A percentile compares a stretch with the other conserved stretches of the same genome.
Conservation (phyloP, 495 filamentous ascomycete species). For the Hypoxylon fragiforme region DNA sequence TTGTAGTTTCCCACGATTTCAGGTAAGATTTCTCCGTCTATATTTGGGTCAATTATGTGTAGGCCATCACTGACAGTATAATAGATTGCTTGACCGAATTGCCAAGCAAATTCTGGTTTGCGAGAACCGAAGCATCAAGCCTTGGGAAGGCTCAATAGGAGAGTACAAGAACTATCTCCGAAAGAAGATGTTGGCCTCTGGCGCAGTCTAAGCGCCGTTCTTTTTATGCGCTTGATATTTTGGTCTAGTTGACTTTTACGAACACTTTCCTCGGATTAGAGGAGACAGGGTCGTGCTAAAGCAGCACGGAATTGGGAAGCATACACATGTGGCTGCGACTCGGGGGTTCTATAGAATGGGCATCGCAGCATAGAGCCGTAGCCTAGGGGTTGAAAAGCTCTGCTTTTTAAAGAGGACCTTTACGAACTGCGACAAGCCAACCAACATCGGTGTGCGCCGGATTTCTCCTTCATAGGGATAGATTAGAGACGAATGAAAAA, state of each 20-base stretch:
- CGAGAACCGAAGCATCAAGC: conserved; percentile 87
- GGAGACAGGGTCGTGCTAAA: conserved; percentile 6
- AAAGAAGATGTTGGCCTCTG: conserved; percentile 86
- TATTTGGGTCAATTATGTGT: neutral
- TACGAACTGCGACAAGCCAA: conserved; percentile 8
- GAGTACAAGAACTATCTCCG: conserved; percentile 97
- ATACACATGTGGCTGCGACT: conserved; percentile 19
- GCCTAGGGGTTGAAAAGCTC: conserved; percentile 23
- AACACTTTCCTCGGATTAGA: neutral
- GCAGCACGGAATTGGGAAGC: conserved; percentile 1
- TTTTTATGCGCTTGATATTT: neutral
- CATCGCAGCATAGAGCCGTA: conserved; percentile 20
- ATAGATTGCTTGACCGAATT: conserved; percentile 95
- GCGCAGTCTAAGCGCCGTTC: conserved; percentile 57
- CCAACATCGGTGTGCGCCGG: neutral
- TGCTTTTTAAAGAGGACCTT: conserved; percentile 3
- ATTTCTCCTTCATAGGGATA: conserved; percentile 12
- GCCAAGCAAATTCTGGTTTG: conserved; percentile 99
- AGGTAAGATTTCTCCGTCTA: conserved; percentile 59
- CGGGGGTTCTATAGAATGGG: conserved; percentile 30
- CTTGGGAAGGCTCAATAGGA: conserved; percentile 88
- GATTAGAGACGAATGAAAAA: conserved; percentile 22
- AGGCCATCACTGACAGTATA: conserved; percentile 24
- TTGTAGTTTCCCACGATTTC: conserved; percentile 98
- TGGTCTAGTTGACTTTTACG: neutral